phyloP scores from a whole-genome alignment of 1,284 basidiomycete genomes.

The Irpex rosettiformis region DNA sequence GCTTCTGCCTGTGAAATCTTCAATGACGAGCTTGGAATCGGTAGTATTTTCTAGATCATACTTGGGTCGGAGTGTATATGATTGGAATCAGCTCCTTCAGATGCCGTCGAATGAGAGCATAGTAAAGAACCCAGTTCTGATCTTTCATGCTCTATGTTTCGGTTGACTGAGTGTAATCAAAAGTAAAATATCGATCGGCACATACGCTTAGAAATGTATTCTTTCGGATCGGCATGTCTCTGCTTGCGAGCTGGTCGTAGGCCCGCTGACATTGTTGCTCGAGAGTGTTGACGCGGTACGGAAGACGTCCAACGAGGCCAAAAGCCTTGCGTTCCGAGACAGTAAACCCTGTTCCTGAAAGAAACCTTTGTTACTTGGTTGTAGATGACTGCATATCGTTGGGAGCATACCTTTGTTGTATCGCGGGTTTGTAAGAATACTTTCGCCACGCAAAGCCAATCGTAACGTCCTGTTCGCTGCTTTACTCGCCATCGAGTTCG shows the following conservation, averaged over 20 bases:
- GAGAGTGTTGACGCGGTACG: constrained; percentile 71
- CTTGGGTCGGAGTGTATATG: constrained; percentile 72
- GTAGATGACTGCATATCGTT: constrained; percentile 41
- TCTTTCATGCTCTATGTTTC: constrained; percentile 49
- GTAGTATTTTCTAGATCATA: constrained; percentile 20
- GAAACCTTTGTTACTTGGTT: constrained; percentile 38
- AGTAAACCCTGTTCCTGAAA: constrained; percentile 64
- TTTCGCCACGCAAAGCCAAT: constrained; percentile 54
- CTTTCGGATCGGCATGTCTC: constrained; percentile 52
- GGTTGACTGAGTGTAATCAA: neutral
- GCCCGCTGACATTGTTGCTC: constrained; percentile 75
- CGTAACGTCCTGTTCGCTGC: constrained; percentile 4
- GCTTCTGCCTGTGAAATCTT: constrained; percentile 58
- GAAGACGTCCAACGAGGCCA: constrained; percentile 73
- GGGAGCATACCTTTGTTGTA: constrained; percentile 68
- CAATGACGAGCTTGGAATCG: neutral
- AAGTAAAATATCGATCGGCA: neutral
- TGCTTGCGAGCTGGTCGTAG: constrained; percentile 56
- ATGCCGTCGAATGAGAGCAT: constrained; percentile 56
- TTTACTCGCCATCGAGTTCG: constrained; percentile 9
- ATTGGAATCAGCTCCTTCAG: constrained; percentile 74
- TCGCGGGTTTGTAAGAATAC: constrained; percentile 59
- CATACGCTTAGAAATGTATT: constrained; percentile 60
- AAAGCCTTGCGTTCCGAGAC: constrained; percentile 63
- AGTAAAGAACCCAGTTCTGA: constrained; percentile 78